Conservation (phyloP, 345 rosid genomes). For the Syzygium grande region DNA sequence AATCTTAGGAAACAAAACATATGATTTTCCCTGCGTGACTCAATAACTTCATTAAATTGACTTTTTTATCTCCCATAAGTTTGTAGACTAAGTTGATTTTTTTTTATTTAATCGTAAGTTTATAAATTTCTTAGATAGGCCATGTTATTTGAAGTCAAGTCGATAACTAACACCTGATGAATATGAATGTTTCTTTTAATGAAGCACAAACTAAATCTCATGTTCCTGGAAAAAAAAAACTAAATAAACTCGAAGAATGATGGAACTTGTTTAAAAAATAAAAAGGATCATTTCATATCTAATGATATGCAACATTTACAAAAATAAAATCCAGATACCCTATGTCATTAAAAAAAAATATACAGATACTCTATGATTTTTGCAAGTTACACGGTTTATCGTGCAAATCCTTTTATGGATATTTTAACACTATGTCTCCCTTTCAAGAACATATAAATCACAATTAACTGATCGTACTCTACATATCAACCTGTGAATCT, state of each 20-base stretch:
- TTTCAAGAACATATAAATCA: not conserved
- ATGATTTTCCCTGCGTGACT: not conserved
- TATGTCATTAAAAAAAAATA: too few species aligned
- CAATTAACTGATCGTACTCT: not conserved
- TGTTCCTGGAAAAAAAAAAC: not conserved
- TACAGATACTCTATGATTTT: not conserved
- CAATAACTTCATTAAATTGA: not conserved
- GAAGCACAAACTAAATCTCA: not conserved
- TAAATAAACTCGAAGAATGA: not conserved
- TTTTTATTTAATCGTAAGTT: not conserved
- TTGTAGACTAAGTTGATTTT: not conserved
- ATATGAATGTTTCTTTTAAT: not conserved
- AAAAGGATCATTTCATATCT: not conserved
- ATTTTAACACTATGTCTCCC: not conserved
- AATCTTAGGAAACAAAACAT: not conserved
- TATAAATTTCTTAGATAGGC: not conserved
- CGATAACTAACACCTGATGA: not conserved
- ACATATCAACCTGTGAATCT: not conserved
- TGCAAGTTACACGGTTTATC: not conserved
- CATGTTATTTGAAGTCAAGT: not conserved
- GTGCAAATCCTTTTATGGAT: not conserved
- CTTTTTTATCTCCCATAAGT: not conserved
- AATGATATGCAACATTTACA: not conserved
- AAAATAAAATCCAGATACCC: too few species aligned
- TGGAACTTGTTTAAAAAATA: not conserved